These are phyloP conservation scores for Mrakia gelida DNA, from an alignment of 768 basidiomycete genomes.

Conservation along the genomic window DNA sequence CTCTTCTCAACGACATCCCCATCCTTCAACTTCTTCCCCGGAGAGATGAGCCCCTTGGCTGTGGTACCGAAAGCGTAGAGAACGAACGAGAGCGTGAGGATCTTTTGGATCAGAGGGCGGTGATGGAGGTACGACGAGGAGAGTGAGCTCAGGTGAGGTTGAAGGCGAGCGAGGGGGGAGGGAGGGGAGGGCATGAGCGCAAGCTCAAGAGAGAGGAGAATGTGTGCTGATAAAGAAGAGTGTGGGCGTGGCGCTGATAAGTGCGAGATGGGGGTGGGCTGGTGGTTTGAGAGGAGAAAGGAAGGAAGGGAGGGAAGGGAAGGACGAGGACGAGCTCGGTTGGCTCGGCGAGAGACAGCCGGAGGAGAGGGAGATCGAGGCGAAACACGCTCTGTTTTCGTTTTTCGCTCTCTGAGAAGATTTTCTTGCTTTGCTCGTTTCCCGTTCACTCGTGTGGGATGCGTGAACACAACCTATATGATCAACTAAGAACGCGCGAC, in stretches of 20 bases:
- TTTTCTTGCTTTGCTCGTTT: too few relatives aligned
- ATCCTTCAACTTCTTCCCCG: constrained; percentile 40
- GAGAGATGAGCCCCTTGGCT: constrained; percentile 55
- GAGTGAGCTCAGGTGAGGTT: not conserved
- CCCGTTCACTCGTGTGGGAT: not conserved
- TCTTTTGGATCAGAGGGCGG: constrained; percentile 66
- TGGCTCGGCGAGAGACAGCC: not conserved
- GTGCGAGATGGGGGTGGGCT: not conserved
- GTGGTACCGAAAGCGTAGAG: constrained; percentile 65
- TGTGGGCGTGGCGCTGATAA: too few relatives aligned
- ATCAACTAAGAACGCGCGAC: not conserved
- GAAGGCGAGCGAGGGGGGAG: not conserved
- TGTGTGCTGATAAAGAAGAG: too few relatives aligned
- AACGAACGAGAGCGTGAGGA: constrained; percentile 65
- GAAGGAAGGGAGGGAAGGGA: not conserved
- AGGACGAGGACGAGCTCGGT: not conserved
- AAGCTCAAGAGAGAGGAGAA: not conserved
- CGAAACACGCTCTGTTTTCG: too few relatives aligned
- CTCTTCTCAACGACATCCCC: not conserved
- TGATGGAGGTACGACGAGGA: constrained; percentile 43
- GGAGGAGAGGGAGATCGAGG: not conserved
- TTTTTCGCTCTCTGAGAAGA: too few relatives aligned
- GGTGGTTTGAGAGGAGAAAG: not conserved
- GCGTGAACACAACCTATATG: not conserved
- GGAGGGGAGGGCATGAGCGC: not conserved